phyloP scores from a whole-genome alignment of 768 basidiomycete genomes.

The Hypholoma fasciculare region DNA sequence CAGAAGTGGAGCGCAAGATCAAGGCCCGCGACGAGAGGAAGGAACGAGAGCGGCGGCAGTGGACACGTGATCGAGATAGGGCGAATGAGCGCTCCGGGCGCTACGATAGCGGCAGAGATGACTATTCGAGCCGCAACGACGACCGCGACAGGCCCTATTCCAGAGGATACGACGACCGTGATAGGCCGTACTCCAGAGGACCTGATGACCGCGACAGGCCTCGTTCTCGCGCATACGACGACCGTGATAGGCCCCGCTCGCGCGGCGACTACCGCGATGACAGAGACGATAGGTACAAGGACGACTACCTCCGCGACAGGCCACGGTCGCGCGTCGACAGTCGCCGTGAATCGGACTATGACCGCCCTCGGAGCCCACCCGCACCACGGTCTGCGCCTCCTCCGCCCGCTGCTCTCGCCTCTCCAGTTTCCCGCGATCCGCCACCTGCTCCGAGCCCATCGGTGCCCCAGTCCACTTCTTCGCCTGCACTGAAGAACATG shows the following conservation, averaged over 20 bases:
- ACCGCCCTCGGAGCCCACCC: slow-evolving; percentile 48
- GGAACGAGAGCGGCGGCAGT: slow-evolving; percentile 77
- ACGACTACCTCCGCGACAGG: slow-evolving; percentile 25
- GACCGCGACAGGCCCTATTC: slow-evolving; percentile 29
- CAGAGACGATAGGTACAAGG: slow-evolving; percentile 26
- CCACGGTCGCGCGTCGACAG: slow-evolving; percentile 27
- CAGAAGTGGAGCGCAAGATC: slow-evolving; percentile 85
- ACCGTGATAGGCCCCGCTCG: slow-evolving; percentile 11
- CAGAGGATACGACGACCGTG: slow-evolving; percentile 45
- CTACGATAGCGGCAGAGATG: slow-evolving; percentile 53
- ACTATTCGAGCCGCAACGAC: slow-evolving; percentile 41
- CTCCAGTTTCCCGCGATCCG: slow-evolving; percentile 37
- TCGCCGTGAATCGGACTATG: slow-evolving; percentile 31
- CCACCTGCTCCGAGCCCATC: slow-evolving; percentile 52
- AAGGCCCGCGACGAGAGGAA: slow-evolving; percentile 75
- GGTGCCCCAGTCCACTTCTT: slow-evolving; percentile 46
- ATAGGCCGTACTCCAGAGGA: slow-evolving; percentile 56
- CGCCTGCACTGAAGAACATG: slow-evolving; percentile 73
- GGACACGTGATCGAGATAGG: slow-evolving; percentile 76
- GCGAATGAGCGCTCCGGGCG: slow-evolving; percentile 81
- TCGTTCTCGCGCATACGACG: slow-evolving; percentile 20
- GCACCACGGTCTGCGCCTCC: slow-evolving; percentile 52
- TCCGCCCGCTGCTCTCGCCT: slow-evolving; percentile 49
- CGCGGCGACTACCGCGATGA: slow-evolving; percentile 29
- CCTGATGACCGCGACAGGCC: slow-evolving; percentile 29